A percentile compares a stretch with the other conserved stretches of the same genome.
phyloP scores from a whole-genome alignment of 2,329 filamentous ascomycete genomes.

The Phialophora verrucosa region DNA sequence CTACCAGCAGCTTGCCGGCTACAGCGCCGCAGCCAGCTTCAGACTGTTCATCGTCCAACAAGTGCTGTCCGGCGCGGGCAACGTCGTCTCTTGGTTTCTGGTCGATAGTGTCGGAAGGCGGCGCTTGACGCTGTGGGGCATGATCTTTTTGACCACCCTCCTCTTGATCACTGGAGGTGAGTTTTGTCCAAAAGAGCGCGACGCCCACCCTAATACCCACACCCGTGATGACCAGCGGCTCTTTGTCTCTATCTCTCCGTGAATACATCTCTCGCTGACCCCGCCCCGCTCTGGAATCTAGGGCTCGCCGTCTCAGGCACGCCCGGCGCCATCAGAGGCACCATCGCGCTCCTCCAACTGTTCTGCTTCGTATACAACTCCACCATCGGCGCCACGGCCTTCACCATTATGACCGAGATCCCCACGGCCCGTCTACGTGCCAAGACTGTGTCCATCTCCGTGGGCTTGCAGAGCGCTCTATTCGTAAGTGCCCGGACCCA shows the following conservation, averaged over 20 bases:
- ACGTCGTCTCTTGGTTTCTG: conserved; percentile 43
- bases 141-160: conserved; percentile 58
- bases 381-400: conserved; percentile 51
- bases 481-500: conserved; percentile 16
- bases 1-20: conserved; percentile 50
- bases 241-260: no score
- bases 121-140: conserved; percentile 52
- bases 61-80: conserved; percentile 45
- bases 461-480: conserved; percentile 26
- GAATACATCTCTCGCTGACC: not conserved
- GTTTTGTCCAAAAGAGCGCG: not conserved
- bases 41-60: conserved; percentile 51
- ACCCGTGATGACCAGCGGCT: not conserved
- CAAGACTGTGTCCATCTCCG: conserved; percentile 44
- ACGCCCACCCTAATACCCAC: no score
- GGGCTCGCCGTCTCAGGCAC: conserved; percentile 40
- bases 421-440: conserved; percentile 48
- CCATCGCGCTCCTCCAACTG: conserved; percentile 46
- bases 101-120: conserved; percentile 47
- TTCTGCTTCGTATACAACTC: conserved; percentile 51
- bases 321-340: conserved; percentile 25
- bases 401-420: conserved; percentile 48
- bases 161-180: conserved; percentile 48
- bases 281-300: not conserved
- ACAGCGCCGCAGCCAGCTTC: conserved; percentile 45